A percentile compares a stretch with the other conserved stretches of the same genome.
Evolutionary conservation across 2,329 filamentous ascomycete genomes (phyloP).

Genomic region (Chaetomiaceae sp.): DNA sequence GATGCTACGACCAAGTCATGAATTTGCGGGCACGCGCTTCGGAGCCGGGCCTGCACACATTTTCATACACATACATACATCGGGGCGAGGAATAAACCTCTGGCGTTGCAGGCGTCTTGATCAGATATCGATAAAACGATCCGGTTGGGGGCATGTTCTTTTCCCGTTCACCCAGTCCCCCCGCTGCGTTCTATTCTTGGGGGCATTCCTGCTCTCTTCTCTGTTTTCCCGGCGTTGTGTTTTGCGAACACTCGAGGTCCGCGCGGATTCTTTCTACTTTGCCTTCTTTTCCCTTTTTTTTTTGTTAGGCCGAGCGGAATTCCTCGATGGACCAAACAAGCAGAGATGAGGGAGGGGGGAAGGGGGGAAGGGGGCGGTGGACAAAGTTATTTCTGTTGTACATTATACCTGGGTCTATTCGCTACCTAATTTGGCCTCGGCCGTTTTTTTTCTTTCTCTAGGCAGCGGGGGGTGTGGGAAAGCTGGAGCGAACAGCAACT

Average conservation of each 20-base stretch:
- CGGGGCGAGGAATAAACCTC: background rate
- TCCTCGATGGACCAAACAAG: too few relatives aligned
- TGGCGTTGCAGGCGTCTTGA: slow-evolving; percentile 10
- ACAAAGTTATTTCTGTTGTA: too few relatives aligned
- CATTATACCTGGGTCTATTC: background rate
- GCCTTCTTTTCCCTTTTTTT: background rate
- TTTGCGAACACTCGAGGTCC: background rate
- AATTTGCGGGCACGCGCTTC: background rate
- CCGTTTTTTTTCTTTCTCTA: background rate
- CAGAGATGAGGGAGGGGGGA: background rate
- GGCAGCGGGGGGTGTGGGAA: background rate
- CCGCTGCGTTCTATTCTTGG: background rate
- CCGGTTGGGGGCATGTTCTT: background rate
- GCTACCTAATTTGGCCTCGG: slow-evolving; percentile 5
- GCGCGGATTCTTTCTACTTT: background rate
- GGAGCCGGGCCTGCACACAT: background rate
- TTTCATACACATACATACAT: slow-evolving; percentile 10
- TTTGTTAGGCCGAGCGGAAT: background rate
- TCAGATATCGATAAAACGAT: slow-evolving; percentile 1
- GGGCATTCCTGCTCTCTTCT: background rate
- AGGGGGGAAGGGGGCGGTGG: background rate
- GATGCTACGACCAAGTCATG: slow-evolving; percentile 7
- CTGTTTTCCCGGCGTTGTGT: background rate
- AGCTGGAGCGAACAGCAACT: background rate
- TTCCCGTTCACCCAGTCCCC: background rate